Evolutionary conservation across 2,329 filamentous ascomycete species (phyloP).

Genomic region (Penicillium sclerotiorum): DNA sequence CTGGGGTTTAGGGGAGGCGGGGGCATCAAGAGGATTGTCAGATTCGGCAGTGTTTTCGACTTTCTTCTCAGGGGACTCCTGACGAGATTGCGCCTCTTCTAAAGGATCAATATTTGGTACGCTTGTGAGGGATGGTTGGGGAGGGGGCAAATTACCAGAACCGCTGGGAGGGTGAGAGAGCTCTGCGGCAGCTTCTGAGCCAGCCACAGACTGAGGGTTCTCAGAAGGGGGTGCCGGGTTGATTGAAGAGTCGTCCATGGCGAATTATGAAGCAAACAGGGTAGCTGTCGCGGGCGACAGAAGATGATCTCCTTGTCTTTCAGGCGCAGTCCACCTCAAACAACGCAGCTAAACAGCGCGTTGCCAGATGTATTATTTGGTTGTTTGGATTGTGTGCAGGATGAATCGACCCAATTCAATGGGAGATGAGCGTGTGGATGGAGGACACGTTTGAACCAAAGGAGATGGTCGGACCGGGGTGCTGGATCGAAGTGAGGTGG

Average conservation of each 20-base stretch:
- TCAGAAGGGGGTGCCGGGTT: conserved; percentile 31
- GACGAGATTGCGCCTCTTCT: conserved; percentile 37
- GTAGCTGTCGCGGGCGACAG: conserved; percentile 33
- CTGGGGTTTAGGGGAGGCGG: conserved; percentile 65
- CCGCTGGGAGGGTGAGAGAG: conserved; percentile 29
- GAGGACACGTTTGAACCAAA: conserved; percentile 25
- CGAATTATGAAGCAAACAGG: conserved; percentile 29
- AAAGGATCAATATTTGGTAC: conserved; percentile 23
- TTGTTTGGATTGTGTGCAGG: conserved; percentile 8
- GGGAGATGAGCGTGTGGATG: conserved; percentile 14
- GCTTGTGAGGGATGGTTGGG: conserved; percentile 12
- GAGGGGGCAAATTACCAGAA: conserved; percentile 32
- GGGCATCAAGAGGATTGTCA: conserved; percentile 71
- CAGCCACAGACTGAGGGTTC: conserved; percentile 29
- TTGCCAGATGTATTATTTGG: conserved; percentile 8
- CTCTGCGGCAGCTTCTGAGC: conserved; percentile 33
- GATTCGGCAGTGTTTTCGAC: conserved; percentile 41
- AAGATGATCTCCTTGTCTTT: conserved; percentile 35
- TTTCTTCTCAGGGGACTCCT: conserved; percentile 34
- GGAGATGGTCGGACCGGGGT: too few species aligned
- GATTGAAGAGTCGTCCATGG: conserved; percentile 42
- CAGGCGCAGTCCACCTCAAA: conserved; percentile 19
- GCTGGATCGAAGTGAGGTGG: conserved; percentile 34
- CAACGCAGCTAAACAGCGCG: conserved; percentile 15
- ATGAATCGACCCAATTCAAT: conserved; percentile 14